These are phyloP conservation scores for Pseudogymnoascus pannorum DNA, from an alignment of 2,329 filamentous ascomycete species.

Conservation along the genomic window DNA sequence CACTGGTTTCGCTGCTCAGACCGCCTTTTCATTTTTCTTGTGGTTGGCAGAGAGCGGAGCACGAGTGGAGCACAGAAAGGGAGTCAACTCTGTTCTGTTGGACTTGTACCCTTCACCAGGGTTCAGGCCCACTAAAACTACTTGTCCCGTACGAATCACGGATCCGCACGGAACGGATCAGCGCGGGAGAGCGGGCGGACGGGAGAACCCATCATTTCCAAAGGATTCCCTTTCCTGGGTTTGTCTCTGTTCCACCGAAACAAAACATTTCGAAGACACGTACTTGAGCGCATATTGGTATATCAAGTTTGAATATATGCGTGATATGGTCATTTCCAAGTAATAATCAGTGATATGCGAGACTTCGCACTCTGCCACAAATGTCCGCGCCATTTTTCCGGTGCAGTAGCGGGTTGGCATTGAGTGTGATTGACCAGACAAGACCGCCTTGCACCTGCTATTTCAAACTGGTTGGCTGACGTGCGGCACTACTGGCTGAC, in stretches of 20 bases:
- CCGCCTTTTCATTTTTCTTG: constrained; percentile 4
- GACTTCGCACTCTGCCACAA: not conserved
- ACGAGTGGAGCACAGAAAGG: not conserved
- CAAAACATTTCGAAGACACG: constrained; percentile 5
- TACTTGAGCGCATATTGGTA: not conserved
- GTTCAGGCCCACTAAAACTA: constrained; percentile 1
- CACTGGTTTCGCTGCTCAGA: constrained; percentile 1
- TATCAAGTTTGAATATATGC: not conserved
- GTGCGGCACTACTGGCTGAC: not conserved
- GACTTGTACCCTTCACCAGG: constrained; percentile 1
- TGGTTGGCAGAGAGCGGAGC: constrained; percentile 5
- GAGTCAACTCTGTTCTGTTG: not conserved
- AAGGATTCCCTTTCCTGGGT: not conserved
- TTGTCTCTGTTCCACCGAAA: not conserved
- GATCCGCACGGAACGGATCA: constrained; percentile 7
- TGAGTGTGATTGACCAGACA: constrained; percentile 1
- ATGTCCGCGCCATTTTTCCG: not conserved
- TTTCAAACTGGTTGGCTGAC: constrained; percentile 4
- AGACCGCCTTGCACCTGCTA: not conserved
- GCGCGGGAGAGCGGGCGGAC: constrained; percentile 5
- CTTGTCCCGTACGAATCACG: constrained; percentile 7
- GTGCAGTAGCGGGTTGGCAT: not conserved
- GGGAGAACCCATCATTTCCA: constrained; percentile 3
- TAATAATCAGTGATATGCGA: not conserved
- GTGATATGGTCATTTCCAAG: constrained; percentile 1